Evolutionary conservation across 2,329 filamentous ascomycete genomes (phyloP), one percentile per base, ranked within the genome.

Genomic region (Phaeomoniella chlamydospora): DNA sequence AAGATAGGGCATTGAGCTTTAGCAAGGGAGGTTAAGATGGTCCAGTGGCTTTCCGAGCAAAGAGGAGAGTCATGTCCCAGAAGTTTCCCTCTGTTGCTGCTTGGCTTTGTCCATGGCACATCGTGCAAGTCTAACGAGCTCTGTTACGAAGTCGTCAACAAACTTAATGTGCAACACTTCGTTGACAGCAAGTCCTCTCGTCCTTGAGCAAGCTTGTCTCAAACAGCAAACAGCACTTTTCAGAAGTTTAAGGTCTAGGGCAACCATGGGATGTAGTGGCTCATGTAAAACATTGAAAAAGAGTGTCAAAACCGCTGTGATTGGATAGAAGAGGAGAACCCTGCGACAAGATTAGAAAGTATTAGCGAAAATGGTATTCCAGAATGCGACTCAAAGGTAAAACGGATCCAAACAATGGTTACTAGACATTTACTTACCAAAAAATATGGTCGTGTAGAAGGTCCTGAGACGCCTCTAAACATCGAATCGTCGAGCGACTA

Each of bases 311-410:
- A 71, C 53, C 1, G 70, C 70, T 0, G 67, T 64, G 37, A 70
- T 63, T 1, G 70, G 70, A 37, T 74, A 74, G 44, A 71, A 74
- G 2, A 71, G 55, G 3, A 72, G 49, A n/a, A 63, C 50, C 68
- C 70, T 73, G 36, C 15, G 19, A 33, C 12, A 26, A 26, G 22
- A 26, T 9, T 6, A n/a, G n/a, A n/a, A 26, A 6, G n/a, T 9
- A 26, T 26, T 26, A 26, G 22, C 22, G 6, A n/a, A 26, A n/a
- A 26, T n/a, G 22, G n/a, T 26, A 26, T n/a, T n/a, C n/a, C n/a
- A n/a, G n/a, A n/a, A n/a, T n/a, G n/a, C n/a, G n/a, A n/a, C n/a
- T n/a, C n/a, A n/a, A n/a, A n/a, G n/a, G n/a, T n/a, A n/a, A n/a
- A n/a, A n/a, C n/a, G n/a, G n/a, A n/a, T n/a, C n/a, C n/a, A n/a